Evolutionary conservation across 305 asterid genomes (phyloP), one percentile per base, ranked within the genome.

Genomic region (Stenogyne calaminthoides): DNA sequence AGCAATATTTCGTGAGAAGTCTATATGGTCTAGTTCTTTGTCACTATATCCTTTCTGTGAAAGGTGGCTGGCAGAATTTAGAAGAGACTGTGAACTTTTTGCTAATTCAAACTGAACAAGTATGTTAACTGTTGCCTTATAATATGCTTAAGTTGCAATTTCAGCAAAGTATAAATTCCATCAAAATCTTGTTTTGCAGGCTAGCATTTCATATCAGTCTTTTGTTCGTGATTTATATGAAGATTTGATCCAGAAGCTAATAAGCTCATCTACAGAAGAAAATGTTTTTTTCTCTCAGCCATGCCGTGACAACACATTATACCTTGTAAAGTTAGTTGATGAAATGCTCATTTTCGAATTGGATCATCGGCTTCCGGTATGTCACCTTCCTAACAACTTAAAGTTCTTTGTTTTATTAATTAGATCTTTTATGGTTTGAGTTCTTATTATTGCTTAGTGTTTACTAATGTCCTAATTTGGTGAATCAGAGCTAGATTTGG

Each of bases 51-150:
- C 89, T 83, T 78, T 87, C 89, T 59, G 84, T 95, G 47, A 95
- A 90, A 86, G 97, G 98, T 73, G 99, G 99, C 76, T 95, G 99
- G 99, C 99, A 91, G 78, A 85, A 87, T 81, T 83, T 95, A 77
- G 98, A 95, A 80, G 98, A 89, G 82, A 95, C 99, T 9, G n/a
- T n/a, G 83, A 89, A 91, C 85, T 95, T 95, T 86, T 84, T 95
- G 78, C 89, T 89, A 71, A 51, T 84, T 69, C 95, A 88, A 80
- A 75, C 88, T 82, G 95, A 89, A 81, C 88, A 88, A 79, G 99
- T 95, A 88, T 76, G 94, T 78, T 67, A 68, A 46, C 56, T 80
- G 66, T 73, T 77, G 67, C 88, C 60, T 77, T 65, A 42, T 52
- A 63, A 64, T 42, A 61, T 73, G 6, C 25, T 34, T 64, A 62